Evolutionary conservation across 2,329 filamentous ascomycete species (phyloP).

Genomic region (Conoideocrella luteorostrata): DNA sequence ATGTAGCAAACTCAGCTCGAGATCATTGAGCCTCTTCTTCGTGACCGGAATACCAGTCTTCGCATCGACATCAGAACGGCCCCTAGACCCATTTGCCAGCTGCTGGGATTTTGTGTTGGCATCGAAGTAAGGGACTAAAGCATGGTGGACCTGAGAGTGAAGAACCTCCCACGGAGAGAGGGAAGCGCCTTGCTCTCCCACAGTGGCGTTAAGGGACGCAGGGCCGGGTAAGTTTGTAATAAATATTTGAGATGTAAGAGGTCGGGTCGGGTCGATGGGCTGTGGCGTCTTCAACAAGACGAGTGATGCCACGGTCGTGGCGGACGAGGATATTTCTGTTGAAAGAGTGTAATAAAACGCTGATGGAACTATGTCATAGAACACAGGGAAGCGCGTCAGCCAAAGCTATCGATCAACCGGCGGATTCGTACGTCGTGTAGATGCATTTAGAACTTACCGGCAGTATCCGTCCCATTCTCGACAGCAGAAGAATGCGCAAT

Average conservation of each 20-base stretch:
- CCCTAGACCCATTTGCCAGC: slow-evolving; percentile 56
- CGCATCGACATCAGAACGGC: slow-evolving; percentile 76
- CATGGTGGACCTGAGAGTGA: slow-evolving; percentile 85
- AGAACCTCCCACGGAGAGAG: slow-evolving; percentile 86
- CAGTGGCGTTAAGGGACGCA: slow-evolving; percentile 59
- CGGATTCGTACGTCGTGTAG: too few relatives aligned
- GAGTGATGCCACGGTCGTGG: slow-evolving; percentile 78
- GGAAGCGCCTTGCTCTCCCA: slow-evolving; percentile 63
- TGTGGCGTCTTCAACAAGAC: slow-evolving; percentile 84
- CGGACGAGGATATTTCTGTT: slow-evolving; percentile 71
- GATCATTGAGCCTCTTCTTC: slow-evolving; percentile 91
- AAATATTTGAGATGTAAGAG: slow-evolving; percentile 82
- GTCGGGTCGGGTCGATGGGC: slow-evolving; percentile 76
- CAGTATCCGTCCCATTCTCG: slow-evolving; percentile 40
- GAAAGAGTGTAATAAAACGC: slow-evolving; percentile 73
- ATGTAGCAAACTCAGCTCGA: slow-evolving; percentile 84
- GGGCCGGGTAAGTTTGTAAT: slow-evolving; percentile 87
- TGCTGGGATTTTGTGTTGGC: slow-evolving; percentile 84
- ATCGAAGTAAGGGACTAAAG: slow-evolving; percentile 93
- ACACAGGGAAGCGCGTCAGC: slow-evolving; percentile 9
- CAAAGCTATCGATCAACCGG: too few relatives aligned
- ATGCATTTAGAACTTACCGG: slow-evolving; percentile 30
- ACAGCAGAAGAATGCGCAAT: slow-evolving; percentile 47
- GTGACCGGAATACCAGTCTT: slow-evolving; percentile 96
- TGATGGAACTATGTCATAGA: slow-evolving; percentile 28